Conservation (phyloP, 2,329 filamentous ascomycete genomes). For the Trichoderma arundinaceum region DNA sequence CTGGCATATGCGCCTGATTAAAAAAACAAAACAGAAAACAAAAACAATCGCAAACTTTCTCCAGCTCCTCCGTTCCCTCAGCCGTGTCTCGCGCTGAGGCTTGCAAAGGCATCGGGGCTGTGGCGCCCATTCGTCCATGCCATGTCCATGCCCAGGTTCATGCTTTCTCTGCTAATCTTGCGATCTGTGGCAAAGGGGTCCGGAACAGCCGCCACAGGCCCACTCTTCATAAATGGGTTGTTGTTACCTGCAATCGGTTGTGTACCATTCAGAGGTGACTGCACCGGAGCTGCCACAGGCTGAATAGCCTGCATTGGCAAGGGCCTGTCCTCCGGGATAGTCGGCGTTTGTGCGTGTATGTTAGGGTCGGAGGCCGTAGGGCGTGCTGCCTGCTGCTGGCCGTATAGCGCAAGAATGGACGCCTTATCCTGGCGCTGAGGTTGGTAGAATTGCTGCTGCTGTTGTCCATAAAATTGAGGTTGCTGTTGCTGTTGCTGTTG, state of each 20-base stretch:
- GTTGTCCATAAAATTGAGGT: slow-evolving; percentile 42
- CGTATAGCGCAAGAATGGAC: slow-evolving; percentile 78
- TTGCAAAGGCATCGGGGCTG: slow-evolving; percentile 80
- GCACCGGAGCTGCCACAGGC: slow-evolving; percentile 39
- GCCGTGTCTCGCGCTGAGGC: slow-evolving; percentile 67
- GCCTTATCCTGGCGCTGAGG: slow-evolving; percentile 68
- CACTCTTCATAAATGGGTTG: slow-evolving; percentile 62
- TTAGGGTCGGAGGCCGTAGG: slow-evolving; percentile 42
- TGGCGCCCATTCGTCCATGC: slow-evolving; percentile 73
- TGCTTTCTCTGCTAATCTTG: slow-evolving; percentile 69
- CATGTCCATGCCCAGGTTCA: slow-evolving; percentile 68
- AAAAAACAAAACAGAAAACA: slow-evolving; percentile 16
- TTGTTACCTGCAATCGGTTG: slow-evolving; percentile 52
- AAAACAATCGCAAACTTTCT: slow-evolving; percentile 6
- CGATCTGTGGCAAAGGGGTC: slow-evolving; percentile 51
- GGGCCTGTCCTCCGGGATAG: slow-evolving; percentile 41
- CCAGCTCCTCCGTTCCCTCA: slow-evolving; percentile 38
- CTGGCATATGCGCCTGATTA: slow-evolving; percentile 27
- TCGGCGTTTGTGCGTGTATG: slow-evolving; percentile 39
- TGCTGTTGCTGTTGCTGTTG: slow-evolving; percentile 39
- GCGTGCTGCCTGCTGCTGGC: slow-evolving; percentile 61
- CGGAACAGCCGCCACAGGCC: slow-evolving; percentile 39
- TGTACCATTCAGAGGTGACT: slow-evolving; percentile 41
- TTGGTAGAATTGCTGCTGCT: slow-evolving; percentile 43
- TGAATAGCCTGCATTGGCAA: slow-evolving; percentile 38